phyloP scores from a whole-genome alignment of 2,329 filamentous ascomycete genomes.

The Acrocalymma vagum region DNA sequence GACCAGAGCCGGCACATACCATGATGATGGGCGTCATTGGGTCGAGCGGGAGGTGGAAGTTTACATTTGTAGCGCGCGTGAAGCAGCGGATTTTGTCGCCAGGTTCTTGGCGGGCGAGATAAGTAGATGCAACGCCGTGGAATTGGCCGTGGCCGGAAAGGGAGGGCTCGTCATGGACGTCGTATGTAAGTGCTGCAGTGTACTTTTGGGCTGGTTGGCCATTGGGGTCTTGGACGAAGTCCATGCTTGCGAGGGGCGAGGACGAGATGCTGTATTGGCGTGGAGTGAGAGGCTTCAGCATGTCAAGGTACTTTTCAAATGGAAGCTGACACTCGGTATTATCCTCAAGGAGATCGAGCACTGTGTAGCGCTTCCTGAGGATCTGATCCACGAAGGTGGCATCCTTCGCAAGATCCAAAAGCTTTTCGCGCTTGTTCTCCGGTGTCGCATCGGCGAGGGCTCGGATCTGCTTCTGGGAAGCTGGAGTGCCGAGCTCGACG shows the following conservation, averaged over 20 bases:
- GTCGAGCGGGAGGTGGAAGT: slow-evolving; percentile 50
- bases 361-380: slow-evolving; percentile 14
- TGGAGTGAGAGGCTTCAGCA: slow-evolving; percentile 76
- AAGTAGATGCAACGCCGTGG: slow-evolving; percentile 46
- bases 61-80: slow-evolving; percentile 39
- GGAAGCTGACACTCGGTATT: slow-evolving; percentile 40
- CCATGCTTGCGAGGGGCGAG: slow-evolving; percentile 65
- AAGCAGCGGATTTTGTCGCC: slow-evolving; percentile 45
- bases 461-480: slow-evolving; percentile 21
- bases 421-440: slow-evolving; percentile 10
- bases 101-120: slow-evolving; percentile 39
- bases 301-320: slow-evolving; percentile 69
- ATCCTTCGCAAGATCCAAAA: slow-evolving; percentile 36
- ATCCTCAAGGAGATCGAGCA: slow-evolving; percentile 28
- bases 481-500: slow-evolving; percentile 22
- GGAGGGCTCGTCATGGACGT: slow-evolving; percentile 60
- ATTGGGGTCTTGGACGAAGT: slow-evolving; percentile 5
- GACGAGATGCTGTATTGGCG: slow-evolving; percentile 80
- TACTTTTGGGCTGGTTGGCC: slow-evolving; percentile 32
- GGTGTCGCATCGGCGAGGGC: slow-evolving; percentile 14
- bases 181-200: slow-evolving; percentile 70
- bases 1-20: slow-evolving; percentile 39
- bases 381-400: slow-evolving; percentile 20
- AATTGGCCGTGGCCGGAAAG: slow-evolving; percentile 45
- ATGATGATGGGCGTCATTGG: slow-evolving; percentile 57